Base-by-base conservation (phyloP, 805 yeast genomes). In the Maudiozyma turicensis region DNA sequence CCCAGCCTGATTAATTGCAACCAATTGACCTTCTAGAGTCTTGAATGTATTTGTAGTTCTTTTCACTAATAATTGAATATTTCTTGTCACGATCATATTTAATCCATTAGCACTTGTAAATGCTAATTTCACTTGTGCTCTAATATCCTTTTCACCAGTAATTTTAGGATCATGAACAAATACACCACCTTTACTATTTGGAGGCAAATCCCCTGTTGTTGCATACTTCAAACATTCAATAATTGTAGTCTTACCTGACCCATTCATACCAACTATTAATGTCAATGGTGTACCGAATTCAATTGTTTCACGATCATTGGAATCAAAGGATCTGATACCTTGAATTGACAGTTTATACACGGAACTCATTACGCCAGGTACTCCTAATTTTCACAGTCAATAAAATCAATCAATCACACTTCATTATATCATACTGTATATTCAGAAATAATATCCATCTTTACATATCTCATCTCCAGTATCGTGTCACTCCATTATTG, bases 191-290 rank as follows among this genome's bases (percentile, higher is more conserved):
- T 86, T 89, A 42, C 90, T 81, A 60, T 91, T 90, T 0, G 99
- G 99, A 1, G 99, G 99, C 50, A 90, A 70, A 60, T 85, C 93
- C 8, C 98, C 98, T 0, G 99, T 91, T 9, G 99, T 88, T 20
- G 95, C 91, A 66, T 89, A 93, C 62, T 89, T 79, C 52, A 93
- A 72, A 63, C 97, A 89, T 66, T 93, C 99, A 53, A 93, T 95
- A 50, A 93, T 82, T 0, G 98, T 90, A 0, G 98, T 93, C 64
- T 93, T 91, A 9, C 99, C 99, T 31, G 95, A 84, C 33, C 99
- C 98, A 67, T 93, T 93, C 46, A 85, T 85, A 0, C 99, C 99
- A 31, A 95, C 95, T 48, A 93, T 91, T 44, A 93, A 72, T 0
- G 99, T 93, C 61, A 93, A 69, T 0, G 99, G 99, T 44, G 78